A percentile compares a stretch with the other conserved stretches of the same genome.
These are phyloP conservation scores for Metschnikowia bowlesiae DNA, from an alignment of 805 yeast genomes.

Conservation along the genomic window DNA sequence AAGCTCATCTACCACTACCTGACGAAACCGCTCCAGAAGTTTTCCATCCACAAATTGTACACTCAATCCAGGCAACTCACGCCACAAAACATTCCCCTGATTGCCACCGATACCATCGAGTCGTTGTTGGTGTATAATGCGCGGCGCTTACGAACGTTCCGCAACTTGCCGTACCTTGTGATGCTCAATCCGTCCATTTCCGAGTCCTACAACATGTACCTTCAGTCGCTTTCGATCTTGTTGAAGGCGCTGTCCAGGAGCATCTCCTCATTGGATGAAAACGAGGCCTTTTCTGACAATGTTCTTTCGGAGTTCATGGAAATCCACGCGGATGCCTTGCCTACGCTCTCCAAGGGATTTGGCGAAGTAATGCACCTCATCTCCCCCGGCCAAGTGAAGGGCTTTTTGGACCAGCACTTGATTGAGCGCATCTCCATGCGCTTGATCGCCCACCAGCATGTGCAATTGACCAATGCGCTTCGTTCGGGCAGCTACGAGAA, in stretches of 20 bases:
- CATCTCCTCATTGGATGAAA: conserved; percentile 50
- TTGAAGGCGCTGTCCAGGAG: conserved; percentile 30
- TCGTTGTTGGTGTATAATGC: conserved; percentile 61
- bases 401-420: conserved; percentile 70
- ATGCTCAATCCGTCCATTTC: conserved; percentile 85
- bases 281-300: conserved; percentile 43
- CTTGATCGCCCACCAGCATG: conserved; percentile 79
- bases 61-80: conserved; percentile 37
- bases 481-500: conserved; percentile 42
- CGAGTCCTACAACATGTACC: conserved; percentile 66
- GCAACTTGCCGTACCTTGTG: conserved; percentile 76
- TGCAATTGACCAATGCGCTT: conserved; percentile 49
- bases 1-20: conserved; percentile 56
- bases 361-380: conserved; percentile 53
- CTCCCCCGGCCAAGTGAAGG: conserved; percentile 47
- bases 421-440: conserved; percentile 84
- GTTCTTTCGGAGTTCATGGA: conserved; percentile 59
- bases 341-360: conserved; percentile 78
- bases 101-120: conserved; percentile 55
- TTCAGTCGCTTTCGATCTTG: conserved; percentile 53
- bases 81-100: conserved; percentile 31
- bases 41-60: conserved; percentile 49
- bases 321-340: conserved; percentile 79
- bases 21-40: conserved; percentile 46
- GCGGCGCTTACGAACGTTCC: conserved; percentile 62